These are phyloP conservation scores for Quercus alba DNA, from an alignment of 306 rosid species.

Conservation along the genomic window DNA sequence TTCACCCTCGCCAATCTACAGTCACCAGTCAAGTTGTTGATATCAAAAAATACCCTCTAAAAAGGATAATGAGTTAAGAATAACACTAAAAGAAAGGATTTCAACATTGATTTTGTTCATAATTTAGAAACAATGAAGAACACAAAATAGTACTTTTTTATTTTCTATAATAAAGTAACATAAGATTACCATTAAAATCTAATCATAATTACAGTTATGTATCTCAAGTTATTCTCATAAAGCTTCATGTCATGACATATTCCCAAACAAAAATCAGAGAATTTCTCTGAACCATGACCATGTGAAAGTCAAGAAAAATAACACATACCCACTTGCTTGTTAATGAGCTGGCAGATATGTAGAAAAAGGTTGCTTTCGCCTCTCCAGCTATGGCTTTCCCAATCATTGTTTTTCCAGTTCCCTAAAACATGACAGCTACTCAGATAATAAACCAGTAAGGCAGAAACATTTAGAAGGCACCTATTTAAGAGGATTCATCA, in stretches of 20 bases:
- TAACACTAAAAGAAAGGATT: background rate
- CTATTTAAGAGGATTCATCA: constrained; percentile 24
- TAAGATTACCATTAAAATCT: constrained; percentile 11
- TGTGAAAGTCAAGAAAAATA: constrained; percentile 18
- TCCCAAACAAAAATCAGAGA: background rate
- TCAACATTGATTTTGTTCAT: constrained; percentile 13
- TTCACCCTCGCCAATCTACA: constrained; percentile 98
- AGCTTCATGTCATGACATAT: background rate
- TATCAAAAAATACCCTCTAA: constrained; percentile 7
- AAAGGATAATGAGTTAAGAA: constrained; percentile 10
- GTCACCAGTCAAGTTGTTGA: constrained; percentile 17
- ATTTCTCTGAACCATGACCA: background rate
- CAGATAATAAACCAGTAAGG: constrained; percentile 17
- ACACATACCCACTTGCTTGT: constrained; percentile 95
- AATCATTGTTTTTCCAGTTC: constrained; percentile 98
- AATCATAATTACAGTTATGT: constrained; percentile 11
- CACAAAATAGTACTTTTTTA: too few species aligned
- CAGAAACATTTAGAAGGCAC: background rate
- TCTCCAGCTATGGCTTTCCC: constrained; percentile 99
- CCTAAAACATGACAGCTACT: constrained; percentile 46
- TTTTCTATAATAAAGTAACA: background rate
- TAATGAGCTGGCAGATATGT: constrained; percentile 91
- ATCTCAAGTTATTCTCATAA: constrained; percentile 1
- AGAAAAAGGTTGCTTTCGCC: constrained; percentile 97
- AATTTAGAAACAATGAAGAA: constrained; percentile 1